Percentiles rank a stretch among this genome's conserved stretches.
Conservation (phyloP, 192 early-diverging fungal species). For the Mortierella claussenii region DNA sequence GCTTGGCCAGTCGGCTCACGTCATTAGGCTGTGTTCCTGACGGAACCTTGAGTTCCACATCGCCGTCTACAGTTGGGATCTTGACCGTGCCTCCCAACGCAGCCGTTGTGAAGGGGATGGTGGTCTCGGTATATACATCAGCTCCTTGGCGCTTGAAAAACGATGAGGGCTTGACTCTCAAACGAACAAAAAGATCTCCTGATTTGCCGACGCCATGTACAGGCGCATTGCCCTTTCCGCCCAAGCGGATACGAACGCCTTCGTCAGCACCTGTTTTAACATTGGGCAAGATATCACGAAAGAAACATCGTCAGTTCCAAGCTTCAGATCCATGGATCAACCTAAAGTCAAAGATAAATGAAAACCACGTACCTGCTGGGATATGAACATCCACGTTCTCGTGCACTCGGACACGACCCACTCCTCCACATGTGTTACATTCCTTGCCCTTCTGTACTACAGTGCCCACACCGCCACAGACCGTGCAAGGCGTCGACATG, state of each 20-base stretch:
- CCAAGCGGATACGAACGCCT: constrained; percentile 80
- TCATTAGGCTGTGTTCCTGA: constrained; percentile 93
- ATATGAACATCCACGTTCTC: constrained; percentile 79
- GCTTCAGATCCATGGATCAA: no score
- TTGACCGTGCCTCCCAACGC: constrained; percentile 87
- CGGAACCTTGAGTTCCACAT: constrained; percentile 90
- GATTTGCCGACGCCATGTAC: constrained; percentile 72
- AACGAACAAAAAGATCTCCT: constrained; percentile 88
- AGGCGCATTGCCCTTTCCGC: constrained; percentile 86
- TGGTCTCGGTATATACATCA: constrained; percentile 79
- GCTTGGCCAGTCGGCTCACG: constrained; percentile 76
- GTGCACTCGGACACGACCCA: constrained; percentile 81
- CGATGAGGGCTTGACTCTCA: constrained; percentile 77
- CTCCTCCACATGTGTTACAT: constrained; percentile 84
- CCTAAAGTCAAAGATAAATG: neutral
- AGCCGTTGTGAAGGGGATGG: constrained; percentile 87
- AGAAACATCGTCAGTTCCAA: no score
- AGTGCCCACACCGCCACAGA: constrained; percentile 87
- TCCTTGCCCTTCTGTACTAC: constrained; percentile 69
- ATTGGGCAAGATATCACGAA: no score
- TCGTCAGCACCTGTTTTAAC: constrained; percentile 74
- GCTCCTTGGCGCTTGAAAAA: constrained; percentile 87
- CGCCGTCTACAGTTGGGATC: constrained; percentile 95
- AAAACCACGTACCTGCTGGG: constrained; percentile 67
- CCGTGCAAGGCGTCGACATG: constrained; percentile 83